A percentile compares a stretch with the other conserved stretches of the same genome.
Conservation (phyloP, 225 moss, liverwort and hornwort species). For the Physcomitrellopsis africana region DNA sequence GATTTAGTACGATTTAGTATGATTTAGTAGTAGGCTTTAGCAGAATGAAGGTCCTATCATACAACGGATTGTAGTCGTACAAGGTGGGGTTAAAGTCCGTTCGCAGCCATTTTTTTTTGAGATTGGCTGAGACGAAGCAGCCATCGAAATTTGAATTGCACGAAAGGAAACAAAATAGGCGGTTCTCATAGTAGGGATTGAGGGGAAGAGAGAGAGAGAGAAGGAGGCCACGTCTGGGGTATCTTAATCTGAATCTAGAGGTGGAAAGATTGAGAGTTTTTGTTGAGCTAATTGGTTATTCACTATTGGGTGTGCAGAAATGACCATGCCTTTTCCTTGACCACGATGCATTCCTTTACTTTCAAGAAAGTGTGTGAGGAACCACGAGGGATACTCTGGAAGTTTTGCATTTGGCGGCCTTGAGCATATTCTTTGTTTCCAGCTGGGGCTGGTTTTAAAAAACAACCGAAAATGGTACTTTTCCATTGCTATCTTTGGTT, state of each 20-base stretch:
- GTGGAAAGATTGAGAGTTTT: not conserved
- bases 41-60: not conserved
- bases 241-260: not conserved
- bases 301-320: conserved; percentile 12
- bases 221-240: not conserved
- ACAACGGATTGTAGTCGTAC: not conserved
- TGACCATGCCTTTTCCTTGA: conserved; percentile 15
- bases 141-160: not conserved
- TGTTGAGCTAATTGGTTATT: not conserved
- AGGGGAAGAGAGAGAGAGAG: not conserved
- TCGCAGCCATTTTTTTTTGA: not conserved
- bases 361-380: conserved; percentile 10
- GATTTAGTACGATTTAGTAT: no score
- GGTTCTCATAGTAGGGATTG: not conserved
- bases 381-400: not conserved
- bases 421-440: conserved; percentile 14
- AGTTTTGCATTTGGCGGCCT: not conserved
- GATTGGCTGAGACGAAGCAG: not conserved
- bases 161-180: not conserved
- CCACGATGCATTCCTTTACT: conserved; percentile 7
- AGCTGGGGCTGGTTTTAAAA: not conserved
- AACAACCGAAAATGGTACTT: conserved; percentile 33
- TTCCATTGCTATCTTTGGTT: not conserved
- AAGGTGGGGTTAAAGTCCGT: not conserved
- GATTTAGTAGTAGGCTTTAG: not conserved